Evolutionary conservation across 2,329 filamentous ascomycete species (phyloP), one percentile per base, ranked within the genome.

Genomic region (Parastagonospora nodorum): DNA sequence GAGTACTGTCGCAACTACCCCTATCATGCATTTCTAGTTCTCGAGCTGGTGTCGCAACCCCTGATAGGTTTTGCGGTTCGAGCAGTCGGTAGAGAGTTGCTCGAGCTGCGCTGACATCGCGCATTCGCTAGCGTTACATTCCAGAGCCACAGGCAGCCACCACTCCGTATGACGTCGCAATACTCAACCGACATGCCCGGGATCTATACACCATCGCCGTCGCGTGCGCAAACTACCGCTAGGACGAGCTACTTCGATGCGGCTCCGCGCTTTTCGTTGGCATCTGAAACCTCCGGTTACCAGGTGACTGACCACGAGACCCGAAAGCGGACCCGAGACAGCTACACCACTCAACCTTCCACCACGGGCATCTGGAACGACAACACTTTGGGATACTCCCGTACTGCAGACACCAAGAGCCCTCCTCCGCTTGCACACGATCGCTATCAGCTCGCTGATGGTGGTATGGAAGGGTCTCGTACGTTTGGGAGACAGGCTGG

Each of bases 341-440:
- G 32, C 39, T 45, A 58, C 2, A 38, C 60, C 28, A 46, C 63
- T 16, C 53, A 62, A 12, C 51, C 53, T 28, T 41, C 47, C 48
- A 45, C 48, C 28, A 28, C 59, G 36, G 46, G 54, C 42, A 47
- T 57, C 29, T 71, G 66, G 68, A 49, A 51, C 24, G 45, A 58
- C 33, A 53, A 39, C 38, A 48, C 60, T 27, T 45, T 62, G n/a
- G 45, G 37, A 15, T 57, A 45, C 42, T 64, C 66, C 33, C 63
- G 66, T 32, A 61, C 56, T 33, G 54, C 57, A 8, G 54, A 65
- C 35, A 56, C 63, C 43, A 68, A 43, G 56, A 77, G 64, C 47
- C 79, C 78, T 12, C 68, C 72, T 27, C 75, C 75, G 2, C 74
- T 81, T 42, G 79, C 81, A 11, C 80, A 82, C 64, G 79, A 81